These are phyloP conservation scores for Lactarius trivialis DNA, from an alignment of 768 basidiomycete species.

Conservation along the genomic window DNA sequence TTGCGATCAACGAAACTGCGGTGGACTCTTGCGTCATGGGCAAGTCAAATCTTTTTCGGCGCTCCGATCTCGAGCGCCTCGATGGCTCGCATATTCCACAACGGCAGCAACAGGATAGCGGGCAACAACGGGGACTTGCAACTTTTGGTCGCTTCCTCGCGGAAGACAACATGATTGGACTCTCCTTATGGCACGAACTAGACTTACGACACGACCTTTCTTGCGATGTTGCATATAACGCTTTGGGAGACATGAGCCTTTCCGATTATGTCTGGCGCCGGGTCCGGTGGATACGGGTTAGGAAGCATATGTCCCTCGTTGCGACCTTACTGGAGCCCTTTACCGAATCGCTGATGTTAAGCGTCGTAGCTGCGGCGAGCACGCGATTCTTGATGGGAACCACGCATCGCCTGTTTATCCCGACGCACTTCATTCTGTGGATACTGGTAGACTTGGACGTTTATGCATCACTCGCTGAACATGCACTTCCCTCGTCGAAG, in stretches of 20 bases:
- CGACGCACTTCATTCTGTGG: conserved; percentile 63
- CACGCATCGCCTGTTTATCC: conserved; percentile 47
- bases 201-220: conserved; percentile 84
- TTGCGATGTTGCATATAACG: conserved; percentile 83
- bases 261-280: conserved; percentile 82
- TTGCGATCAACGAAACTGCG: conserved; percentile 85
- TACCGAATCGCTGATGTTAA: conserved; percentile 77
- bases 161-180: conserved; percentile 97
- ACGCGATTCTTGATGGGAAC: conserved; percentile 44
- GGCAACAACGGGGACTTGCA: conserved; percentile 50
- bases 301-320: conserved; percentile 85
- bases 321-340: conserved; percentile 90
- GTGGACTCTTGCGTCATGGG: conserved; percentile 95
- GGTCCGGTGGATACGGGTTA: conserved; percentile 93
- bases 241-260: conserved; percentile 82
- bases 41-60: conserved; percentile 91
- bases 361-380: conserved; percentile 55
- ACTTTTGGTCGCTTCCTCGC: conserved; percentile 87
- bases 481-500: conserved; percentile 45
- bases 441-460: conserved; percentile 77
- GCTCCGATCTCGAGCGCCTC: conserved; percentile 76
- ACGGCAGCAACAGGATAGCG: conserved; percentile 21
- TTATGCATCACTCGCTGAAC: conserved; percentile 66
- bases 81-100: conserved; percentile 54
- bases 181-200: conserved; percentile 89